phyloP scores from a whole-genome alignment of 345 rosid genomes.

The Eucalyptus dawsonii region DNA sequence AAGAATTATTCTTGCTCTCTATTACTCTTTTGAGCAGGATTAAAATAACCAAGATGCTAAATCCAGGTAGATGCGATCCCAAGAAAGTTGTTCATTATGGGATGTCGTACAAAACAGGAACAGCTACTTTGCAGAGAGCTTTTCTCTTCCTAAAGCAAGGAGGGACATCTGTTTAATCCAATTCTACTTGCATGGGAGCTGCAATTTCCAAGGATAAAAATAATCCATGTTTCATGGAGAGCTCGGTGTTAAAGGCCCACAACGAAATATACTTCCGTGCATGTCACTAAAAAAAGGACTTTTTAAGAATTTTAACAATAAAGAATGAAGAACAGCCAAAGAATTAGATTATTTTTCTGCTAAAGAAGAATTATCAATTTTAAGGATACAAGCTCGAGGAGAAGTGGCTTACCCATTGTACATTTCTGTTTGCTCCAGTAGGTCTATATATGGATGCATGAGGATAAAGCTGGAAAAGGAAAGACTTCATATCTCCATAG shows the following conservation, averaged over 20 bases:
- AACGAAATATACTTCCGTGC: background rate
- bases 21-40: background rate
- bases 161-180: background rate
- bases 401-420: conserved; percentile 62
- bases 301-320: background rate
- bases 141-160: background rate
- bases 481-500: conserved; percentile 91
- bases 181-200: background rate
- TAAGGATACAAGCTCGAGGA: background rate
- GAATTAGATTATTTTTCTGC: background rate
- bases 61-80: background rate
- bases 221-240: background rate
- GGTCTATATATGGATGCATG: conserved; percentile 62
- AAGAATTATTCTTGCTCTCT: background rate
- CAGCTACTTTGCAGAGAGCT: background rate
- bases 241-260: background rate
- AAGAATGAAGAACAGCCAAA: background rate
- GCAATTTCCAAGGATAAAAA: background rate
- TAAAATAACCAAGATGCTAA: background rate
- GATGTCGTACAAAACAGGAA: background rate
- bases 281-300: background rate
- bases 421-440: conserved; percentile 69
- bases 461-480: conserved; percentile 76
- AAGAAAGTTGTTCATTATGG: background rate
- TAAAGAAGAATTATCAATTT: background rate